Conservation (phyloP, 2,329 filamentous ascomycete species). For the Fusarium incarnatum region DNA sequence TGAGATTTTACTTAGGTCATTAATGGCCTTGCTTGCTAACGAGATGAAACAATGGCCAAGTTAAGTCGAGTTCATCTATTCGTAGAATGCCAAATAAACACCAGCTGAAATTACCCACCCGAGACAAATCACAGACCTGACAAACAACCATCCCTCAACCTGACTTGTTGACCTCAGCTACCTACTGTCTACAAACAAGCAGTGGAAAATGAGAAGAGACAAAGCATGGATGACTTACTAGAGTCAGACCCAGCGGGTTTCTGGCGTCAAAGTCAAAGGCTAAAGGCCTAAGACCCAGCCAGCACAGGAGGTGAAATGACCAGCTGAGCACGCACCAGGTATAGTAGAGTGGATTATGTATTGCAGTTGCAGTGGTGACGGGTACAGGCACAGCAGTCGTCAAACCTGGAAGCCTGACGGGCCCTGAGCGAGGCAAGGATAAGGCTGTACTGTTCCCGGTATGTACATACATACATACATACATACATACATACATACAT, state of each 20-base stretch:
- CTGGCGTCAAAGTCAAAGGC: constrained; percentile 34
- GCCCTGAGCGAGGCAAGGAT: constrained; percentile 1
- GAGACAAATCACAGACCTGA: not conserved
- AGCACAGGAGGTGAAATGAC: constrained; percentile 33
- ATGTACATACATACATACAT: not conserved
- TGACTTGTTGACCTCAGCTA: not conserved
- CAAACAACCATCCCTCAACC: not conserved
- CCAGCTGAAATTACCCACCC: not conserved
- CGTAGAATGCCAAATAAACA: not conserved
- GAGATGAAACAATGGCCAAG: not conserved
- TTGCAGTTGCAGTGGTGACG: constrained; percentile 8
- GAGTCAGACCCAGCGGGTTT: constrained; percentile 22
- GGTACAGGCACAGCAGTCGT: not conserved
- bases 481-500: no score
- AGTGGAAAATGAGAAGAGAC: constrained; percentile 5
- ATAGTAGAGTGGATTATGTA: constrained; percentile 5
- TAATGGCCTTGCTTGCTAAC: not conserved
- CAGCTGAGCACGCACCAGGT: constrained; percentile 32
- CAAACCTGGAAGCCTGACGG: constrained; percentile 12
- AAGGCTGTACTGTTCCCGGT: not conserved
- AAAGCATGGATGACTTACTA: constrained; percentile 2
- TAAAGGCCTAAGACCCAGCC: constrained; percentile 9
- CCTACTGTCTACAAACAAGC: not conserved
- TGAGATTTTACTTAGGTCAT: not conserved
- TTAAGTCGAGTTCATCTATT: not conserved